Base-by-base conservation (phyloP, 2,329 filamentous ascomycete species). In the Arthrobotrys conoides region DNA sequence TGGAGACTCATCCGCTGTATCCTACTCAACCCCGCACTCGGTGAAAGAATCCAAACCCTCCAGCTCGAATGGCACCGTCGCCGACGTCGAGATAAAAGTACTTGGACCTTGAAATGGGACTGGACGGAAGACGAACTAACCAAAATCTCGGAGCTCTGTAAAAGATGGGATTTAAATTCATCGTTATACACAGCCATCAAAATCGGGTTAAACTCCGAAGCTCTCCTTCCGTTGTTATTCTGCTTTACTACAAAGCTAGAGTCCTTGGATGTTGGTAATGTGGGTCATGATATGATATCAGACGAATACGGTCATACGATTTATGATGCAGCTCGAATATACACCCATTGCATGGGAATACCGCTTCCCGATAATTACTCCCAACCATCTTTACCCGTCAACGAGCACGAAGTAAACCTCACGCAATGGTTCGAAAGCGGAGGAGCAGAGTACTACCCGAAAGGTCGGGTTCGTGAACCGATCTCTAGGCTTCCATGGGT, bases 11-110 rank as follows among this genome's bases (percentile, higher is more conserved):
- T 71, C 1, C 10, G 57, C 12, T 55, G 51, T 16, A 0, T 71
- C 1, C 10, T 71, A 3, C 48, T 44, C 14, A 57, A 71, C 36
- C 57, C 46, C 8, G 5, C 5, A 3, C 33, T 38, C 14, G 57
- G 59, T 0, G 33, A 65, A 1, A 6, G 53, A 16, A 38, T 71
- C 12, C 51, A 16, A 14, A 12, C 22, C 8, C 16, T 71, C 5
- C 20, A 20, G n/a, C 18, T 71, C 12, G n/a, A 24, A n/a, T 71
- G 69, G 69, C 38, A 65, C 24, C 69, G 69, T 6, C 69, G 69
- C 5, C 22, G 18, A 14, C 57, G 30, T 14, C 49, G 27, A 4
- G 51, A 69, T 9, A 18, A 16, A 5, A 24, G 6, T 5, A 65
- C 61, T n/a, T 65, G 61, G 61, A 65, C 61, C 0, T 14, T 20